Evolutionary conservation across 78 protist species (phyloP), one percentile per base, ranked within the genome.

Genomic region (Capsaspora owczarzaki): DNA sequence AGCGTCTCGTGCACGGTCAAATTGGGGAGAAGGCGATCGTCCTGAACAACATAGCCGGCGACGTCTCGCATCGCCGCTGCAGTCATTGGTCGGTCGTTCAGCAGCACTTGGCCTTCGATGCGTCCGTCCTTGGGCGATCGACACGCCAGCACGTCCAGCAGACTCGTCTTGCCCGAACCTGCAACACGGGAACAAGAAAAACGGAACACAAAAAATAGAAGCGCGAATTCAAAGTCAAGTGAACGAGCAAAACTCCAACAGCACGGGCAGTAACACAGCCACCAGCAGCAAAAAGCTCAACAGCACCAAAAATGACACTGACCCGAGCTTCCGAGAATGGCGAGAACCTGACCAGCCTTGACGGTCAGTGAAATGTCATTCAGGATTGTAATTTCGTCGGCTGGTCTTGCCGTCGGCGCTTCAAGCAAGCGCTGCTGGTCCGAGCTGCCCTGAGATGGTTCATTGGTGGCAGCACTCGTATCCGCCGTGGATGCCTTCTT

Each of bases 1-100:
- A 93, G 70, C 14, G 89, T 77, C 76, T 93, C 96, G 23, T 72
- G 25, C 47, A 93, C 96, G 5, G 96, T 91, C 84, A 91, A 79
- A 6, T 60, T 22, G 43, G 88, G 85, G 16, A 83, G 29, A 37
- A 91, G 74, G 8, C 75, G 22, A 49, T 89, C 89, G 16, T 74
- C 78, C 79, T 89, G 93, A 56, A 19, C 14, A n/a, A 89, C 92
- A 37, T 83, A 89, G 40, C 33, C 49, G 68, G 76, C 43, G 74
- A 82, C 5, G 12, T 83, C 31, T 1, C 47, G 49, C 35, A 4
- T 33, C 41, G 33, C 33, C 12, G 44, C 2, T 6, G 10, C 8
- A 2, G 66, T 56, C 66, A 56, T 29, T 16, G 66, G 66, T 2
- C 31, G 3, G 20, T 66, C 81, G 66, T 63, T 63, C 49, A 44